A percentile compares a stretch with the other conserved stretches of the same genome.
Evolutionary conservation across 805 yeast genomes (phyloP).

Genomic region (Ogataea methanolica): DNA sequence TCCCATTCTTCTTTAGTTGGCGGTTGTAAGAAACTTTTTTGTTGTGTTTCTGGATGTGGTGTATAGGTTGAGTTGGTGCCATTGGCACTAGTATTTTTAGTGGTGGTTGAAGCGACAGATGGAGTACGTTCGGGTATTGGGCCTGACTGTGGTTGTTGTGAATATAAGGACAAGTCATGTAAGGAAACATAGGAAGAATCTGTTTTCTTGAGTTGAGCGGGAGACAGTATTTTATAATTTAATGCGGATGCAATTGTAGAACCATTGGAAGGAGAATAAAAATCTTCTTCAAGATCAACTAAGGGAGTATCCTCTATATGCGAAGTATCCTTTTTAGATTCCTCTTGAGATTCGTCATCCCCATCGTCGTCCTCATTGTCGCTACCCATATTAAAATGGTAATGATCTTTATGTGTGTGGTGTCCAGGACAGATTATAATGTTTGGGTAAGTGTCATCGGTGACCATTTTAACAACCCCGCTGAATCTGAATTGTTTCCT

Average conservation of each 20-base stretch:
- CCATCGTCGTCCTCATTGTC: neutral
- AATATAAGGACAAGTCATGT: constrained; percentile 6
- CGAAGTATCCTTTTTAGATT: neutral
- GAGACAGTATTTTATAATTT: constrained; percentile 18
- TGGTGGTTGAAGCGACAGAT: neutral
- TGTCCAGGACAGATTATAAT: constrained; percentile 3
- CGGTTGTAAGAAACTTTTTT: constrained; percentile 24
- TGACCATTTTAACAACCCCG: constrained; percentile 54
- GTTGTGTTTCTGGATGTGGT: neutral
- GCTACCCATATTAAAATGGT: neutral
- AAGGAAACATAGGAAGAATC: constrained; percentile 11
- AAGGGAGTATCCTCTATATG: constrained; percentile 8
- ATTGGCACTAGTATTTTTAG: too few relatives aligned
- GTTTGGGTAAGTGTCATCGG: constrained; percentile 23
- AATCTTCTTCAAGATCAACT: constrained; percentile 16
- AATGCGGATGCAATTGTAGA: constrained; percentile 11
- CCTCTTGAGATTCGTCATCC: neutral
- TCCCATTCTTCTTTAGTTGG: constrained; percentile 65
- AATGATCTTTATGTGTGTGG: neutral
- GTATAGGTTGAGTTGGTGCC: neutral
- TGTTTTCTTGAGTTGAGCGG: constrained; percentile 11
- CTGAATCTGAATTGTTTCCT: constrained; percentile 69
- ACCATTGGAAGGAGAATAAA: constrained; percentile 10
- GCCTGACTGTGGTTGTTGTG: neutral
- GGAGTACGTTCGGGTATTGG: neutral